Percentiles rank a stretch among this genome's conserved stretches.
Conservation (phyloP, 371 early-diverging fungal genomes). For the Saksenaea oblongispora region DNA sequence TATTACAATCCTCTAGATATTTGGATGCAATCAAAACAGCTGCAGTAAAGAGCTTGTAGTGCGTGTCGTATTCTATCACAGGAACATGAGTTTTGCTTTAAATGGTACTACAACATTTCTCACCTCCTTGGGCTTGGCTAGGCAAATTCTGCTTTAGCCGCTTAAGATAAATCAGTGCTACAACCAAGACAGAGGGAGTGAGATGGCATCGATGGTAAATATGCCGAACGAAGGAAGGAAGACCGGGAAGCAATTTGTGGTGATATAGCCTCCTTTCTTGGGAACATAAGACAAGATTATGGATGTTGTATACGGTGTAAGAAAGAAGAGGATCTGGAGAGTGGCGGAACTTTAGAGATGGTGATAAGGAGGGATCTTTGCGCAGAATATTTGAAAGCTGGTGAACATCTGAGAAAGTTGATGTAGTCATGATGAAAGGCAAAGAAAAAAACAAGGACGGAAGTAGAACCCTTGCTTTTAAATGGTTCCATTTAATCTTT, state of each 20-base stretch:
- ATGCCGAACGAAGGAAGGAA: conserved; percentile 37
- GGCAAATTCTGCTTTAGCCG: conserved; percentile 64
- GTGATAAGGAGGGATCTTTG: conserved; percentile 2
- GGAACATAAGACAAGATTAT: conserved; percentile 35
- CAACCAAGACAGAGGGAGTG: conserved; percentile 52
- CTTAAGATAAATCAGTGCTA: conserved; percentile 71
- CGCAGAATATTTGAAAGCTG: background rate
- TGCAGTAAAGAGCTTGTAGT: conserved; percentile 72
- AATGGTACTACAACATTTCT: background rate
- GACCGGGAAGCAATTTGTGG: conserved; percentile 34
- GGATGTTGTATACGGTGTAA: conserved; percentile 30
- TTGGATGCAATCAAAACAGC: conserved; percentile 73
- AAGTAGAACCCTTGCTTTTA: background rate
- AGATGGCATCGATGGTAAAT: conserved; percentile 41
- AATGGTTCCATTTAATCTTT: background rate
- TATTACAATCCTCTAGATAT: conserved; percentile 61
- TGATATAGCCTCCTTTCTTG: conserved; percentile 30
- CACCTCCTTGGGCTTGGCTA: conserved; percentile 61
- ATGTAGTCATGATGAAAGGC: conserved; percentile 7
- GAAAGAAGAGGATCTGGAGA: conserved; percentile 38
- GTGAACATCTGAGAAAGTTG: background rate
- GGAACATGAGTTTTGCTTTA: background rate
- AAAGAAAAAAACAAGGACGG: background rate
- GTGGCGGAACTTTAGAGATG: conserved; percentile 19
- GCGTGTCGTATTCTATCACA: conserved; percentile 65